Conservation (phyloP, 1,139 yeast species). For the Groenewaldozyma sp. region DNA sequence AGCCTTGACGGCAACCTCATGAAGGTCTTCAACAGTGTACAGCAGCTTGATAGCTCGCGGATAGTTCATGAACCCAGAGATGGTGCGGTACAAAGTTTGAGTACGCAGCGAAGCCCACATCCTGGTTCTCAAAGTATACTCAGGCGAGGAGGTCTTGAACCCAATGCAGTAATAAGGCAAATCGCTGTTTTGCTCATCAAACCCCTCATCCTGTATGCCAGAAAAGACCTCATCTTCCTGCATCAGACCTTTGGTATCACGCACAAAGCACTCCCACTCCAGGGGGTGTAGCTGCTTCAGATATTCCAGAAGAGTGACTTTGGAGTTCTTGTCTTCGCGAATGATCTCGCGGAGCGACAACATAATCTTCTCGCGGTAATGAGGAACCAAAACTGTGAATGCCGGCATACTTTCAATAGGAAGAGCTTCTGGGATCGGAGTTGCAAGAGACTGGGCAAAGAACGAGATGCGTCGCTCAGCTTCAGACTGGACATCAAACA, state of each 20-base stretch:
- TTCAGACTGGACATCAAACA: slow-evolving; percentile 52
- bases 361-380: slow-evolving; percentile 67
- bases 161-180: slow-evolving; percentile 67
- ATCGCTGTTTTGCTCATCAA: slow-evolving; percentile 30
- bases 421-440: slow-evolving; percentile 64
- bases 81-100: slow-evolving; percentile 69
- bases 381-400: slow-evolving; percentile 81
- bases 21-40: slow-evolving; percentile 46
- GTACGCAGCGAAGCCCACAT: slow-evolving; percentile 76
- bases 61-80: slow-evolving; percentile 70
- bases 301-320: slow-evolving; percentile 64
- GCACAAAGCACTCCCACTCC: slow-evolving; percentile 73
- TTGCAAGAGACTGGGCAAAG: slow-evolving; percentile 79
- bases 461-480: slow-evolving; percentile 76
- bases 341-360: slow-evolving; percentile 58
- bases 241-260: slow-evolving; percentile 11
- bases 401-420: slow-evolving; percentile 71
- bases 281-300: slow-evolving; percentile 55
- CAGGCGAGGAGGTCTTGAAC: slow-evolving; percentile 53
- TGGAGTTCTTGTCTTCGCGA: slow-evolving; percentile 51
- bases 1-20: slow-evolving; percentile 33
- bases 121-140: slow-evolving; percentile 56
- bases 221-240: slow-evolving; percentile 15
- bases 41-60: slow-evolving; percentile 57
- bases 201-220: slow-evolving; percentile 11